Conservation (phyloP, 768 basidiomycete genomes). For the Suillus tomentosus region DNA sequence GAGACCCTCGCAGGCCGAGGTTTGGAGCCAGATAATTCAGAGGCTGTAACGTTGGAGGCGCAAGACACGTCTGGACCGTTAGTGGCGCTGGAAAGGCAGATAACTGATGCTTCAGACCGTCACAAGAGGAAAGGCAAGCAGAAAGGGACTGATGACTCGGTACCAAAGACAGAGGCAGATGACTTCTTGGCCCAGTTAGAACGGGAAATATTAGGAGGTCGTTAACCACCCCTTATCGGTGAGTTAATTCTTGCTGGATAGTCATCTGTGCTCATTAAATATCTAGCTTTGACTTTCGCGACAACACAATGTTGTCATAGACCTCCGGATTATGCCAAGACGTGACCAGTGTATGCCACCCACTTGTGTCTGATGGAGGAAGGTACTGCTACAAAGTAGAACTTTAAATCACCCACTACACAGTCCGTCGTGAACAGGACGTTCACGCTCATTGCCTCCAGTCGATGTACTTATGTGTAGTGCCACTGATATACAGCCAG, state of each 20-base stretch:
- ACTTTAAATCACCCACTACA: neutral
- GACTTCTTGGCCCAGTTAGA: constrained; percentile 68
- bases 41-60: constrained; percentile 3
- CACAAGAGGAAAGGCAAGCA: constrained; percentile 29
- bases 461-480: neutral
- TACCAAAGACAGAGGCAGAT: constrained; percentile 49
- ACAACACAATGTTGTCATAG: no score
- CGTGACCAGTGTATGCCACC: neutral
- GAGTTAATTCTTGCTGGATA: neutral
- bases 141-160: constrained; percentile 12
- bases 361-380: neutral
- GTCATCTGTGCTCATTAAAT: neutral
- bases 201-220: constrained; percentile 51
- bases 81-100: constrained; percentile 46
- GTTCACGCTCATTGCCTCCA: neutral
- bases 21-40: neutral
- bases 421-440: neutral
- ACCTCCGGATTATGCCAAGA: neutral
- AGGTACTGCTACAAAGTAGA: neutral
- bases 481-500: neutral
- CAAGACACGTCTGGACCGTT: constrained; percentile 45
- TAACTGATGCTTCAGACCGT: constrained; percentile 17
- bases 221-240: constrained; percentile 8
- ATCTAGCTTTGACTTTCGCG: neutral
- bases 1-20: neutral